Conservation (phyloP, 352 stramenopile genomes). For the Phytophthora syringae region DNA sequence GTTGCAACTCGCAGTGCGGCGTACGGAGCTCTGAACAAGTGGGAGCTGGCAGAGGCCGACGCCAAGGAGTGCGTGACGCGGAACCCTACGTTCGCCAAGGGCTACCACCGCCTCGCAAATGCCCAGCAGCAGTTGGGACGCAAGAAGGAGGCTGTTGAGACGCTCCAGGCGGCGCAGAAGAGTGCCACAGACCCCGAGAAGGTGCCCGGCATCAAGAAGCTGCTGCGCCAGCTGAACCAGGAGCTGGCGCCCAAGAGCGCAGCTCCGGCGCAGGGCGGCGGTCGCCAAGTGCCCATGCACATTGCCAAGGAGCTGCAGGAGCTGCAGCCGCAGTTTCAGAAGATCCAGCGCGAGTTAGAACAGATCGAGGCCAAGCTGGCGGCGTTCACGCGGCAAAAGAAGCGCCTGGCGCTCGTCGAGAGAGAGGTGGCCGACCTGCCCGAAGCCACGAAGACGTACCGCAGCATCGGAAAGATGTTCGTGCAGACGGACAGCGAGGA, state of each 20-base stretch:
- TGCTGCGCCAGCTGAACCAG: constrained; percentile 73
- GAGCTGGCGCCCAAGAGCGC: constrained; percentile 39
- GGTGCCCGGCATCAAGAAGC: constrained; percentile 77
- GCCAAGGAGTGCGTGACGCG: constrained; percentile 76
- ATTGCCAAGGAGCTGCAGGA: constrained; percentile 84
- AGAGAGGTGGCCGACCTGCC: constrained; percentile 75
- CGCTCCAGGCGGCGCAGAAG: constrained; percentile 49
- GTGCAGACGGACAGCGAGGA: constrained; percentile 61
- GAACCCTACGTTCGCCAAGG: constrained; percentile 80
- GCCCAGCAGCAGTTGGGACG: constrained; percentile 80
- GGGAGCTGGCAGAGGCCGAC: constrained; percentile 74
- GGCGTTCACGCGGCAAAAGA: constrained; percentile 71
- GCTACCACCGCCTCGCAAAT: constrained; percentile 81
- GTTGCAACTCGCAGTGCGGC: constrained; percentile 51
- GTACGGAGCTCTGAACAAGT: constrained; percentile 73
- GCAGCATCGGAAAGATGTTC: constrained; percentile 89
- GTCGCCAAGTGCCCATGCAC: constrained; percentile 57
- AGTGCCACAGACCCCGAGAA: constrained; percentile 51
- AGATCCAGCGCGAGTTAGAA: constrained; percentile 79
- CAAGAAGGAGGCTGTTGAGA: constrained; percentile 73
- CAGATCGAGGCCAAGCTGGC: constrained; percentile 79
- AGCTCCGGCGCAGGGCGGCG: constrained; percentile 16
- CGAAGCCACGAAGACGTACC: constrained; percentile 66
- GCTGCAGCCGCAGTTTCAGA: constrained; percentile 80
- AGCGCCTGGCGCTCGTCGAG: constrained; percentile 75